Evolutionary conservation across 768 basidiomycete genomes (phyloP).

Genomic region (Boletus reticuloceps): DNA sequence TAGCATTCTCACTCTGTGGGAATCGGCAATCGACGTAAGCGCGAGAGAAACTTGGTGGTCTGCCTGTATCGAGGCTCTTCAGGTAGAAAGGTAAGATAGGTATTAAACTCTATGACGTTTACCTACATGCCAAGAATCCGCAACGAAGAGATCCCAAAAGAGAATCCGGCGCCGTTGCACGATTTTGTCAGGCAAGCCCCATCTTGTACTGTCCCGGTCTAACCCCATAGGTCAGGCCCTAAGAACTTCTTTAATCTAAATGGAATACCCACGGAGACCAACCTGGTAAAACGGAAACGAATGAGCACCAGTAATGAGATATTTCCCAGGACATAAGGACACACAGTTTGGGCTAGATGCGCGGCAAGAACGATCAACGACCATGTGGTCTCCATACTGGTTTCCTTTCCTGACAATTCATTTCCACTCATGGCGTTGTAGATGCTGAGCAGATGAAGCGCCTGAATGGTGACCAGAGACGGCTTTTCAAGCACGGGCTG

Average conservation of each 20-base stretch:
- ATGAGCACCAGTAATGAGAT: conserved; percentile 9
- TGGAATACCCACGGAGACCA: conserved; percentile 57
- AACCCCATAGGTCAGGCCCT: conserved; percentile 12
- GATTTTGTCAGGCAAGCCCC: conserved; percentile 60
- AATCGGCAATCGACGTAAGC: conserved; percentile 66
- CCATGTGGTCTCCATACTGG: conserved; percentile 74
- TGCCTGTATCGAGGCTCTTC: conserved; percentile 67
- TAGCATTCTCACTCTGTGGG: conserved; percentile 36
- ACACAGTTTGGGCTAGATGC: conserved; percentile 63
- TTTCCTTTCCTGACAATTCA: conserved; percentile 53
- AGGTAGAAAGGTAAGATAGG: not conserved
- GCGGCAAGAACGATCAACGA: conserved; percentile 60
- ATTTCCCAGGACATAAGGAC: conserved; percentile 23
- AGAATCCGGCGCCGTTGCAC: conserved; percentile 64
- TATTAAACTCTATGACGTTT: not conserved
- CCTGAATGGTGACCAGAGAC: conserved; percentile 66
- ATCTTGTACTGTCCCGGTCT: conserved; percentile 65
- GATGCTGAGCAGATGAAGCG: conserved; percentile 63
- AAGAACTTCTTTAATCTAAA: conserved; percentile 6
- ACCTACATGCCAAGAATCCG: conserved; percentile 66
- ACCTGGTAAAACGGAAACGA: conserved; percentile 40
- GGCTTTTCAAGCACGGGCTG: conserved; percentile 73
- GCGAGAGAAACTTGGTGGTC: conserved; percentile 66
- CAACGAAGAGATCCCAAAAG: conserved; percentile 78
- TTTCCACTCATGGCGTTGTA: conserved; percentile 70